Conservation (phyloP, 2,329 filamentous ascomycete species). For the Botrytis fabae region DNA sequence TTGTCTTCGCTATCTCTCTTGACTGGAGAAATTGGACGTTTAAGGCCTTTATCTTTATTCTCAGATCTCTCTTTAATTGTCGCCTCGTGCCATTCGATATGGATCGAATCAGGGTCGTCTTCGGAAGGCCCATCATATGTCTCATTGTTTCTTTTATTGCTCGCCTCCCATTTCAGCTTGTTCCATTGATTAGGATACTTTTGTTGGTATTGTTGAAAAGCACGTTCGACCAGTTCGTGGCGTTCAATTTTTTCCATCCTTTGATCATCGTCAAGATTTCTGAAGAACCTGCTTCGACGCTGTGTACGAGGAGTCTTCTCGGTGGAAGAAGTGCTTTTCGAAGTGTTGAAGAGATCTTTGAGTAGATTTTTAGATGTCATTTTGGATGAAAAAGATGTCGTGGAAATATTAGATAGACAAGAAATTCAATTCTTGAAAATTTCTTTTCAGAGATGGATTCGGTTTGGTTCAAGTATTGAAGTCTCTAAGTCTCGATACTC, state of each 20-base stretch:
- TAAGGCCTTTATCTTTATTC: rapidly evolving
- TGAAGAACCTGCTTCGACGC: not conserved
- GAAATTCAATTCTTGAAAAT: rapidly evolving
- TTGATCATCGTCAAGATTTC: not conserved
- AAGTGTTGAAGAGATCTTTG: not conserved
- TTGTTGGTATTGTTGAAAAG: not conserved
- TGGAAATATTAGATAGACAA: rapidly evolving
- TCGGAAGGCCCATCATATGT: not conserved
- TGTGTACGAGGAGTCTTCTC: not conserved
- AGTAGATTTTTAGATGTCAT: not conserved
- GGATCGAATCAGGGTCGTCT: not conserved
- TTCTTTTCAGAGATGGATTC: not conserved
- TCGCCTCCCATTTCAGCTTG: not conserved
- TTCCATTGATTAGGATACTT: not conserved
- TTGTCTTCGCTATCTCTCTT: too few species aligned
- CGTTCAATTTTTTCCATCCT: not conserved
- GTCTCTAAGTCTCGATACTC: not conserved
- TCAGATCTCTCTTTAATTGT: rapidly evolving
- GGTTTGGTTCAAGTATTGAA: not conserved
- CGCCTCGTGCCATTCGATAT: not conserved
- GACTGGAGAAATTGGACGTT: not conserved
- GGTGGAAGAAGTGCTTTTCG: not conserved
- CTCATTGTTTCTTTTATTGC: not conserved
- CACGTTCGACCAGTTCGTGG: not conserved
- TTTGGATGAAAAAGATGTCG: not conserved